Evolutionary conservation across 306 rosid species (phyloP), one percentile per base, ranked within the genome.

Genomic region (Prunus mume): DNA sequence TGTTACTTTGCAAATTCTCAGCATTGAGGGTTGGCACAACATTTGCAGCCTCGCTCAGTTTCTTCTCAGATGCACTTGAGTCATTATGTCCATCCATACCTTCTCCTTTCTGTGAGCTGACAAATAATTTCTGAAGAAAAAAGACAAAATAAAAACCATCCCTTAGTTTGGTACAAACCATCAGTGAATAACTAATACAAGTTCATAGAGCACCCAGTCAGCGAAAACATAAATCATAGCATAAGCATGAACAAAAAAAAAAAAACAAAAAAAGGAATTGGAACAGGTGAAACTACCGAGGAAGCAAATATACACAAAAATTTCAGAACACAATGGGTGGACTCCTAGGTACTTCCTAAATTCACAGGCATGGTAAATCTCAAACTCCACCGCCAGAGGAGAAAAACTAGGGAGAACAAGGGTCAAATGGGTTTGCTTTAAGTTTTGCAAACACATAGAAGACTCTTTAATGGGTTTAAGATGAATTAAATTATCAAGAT

Each of bases 1-100:
- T 80, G 87, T 95, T 92, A 87, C 86, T 89, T 79, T 92, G 99
- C 93, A 95, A 75, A 85, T 90, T 92, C 86, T 95, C 99, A 30
- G 91, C 88, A 85, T 89, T 92, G 74, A 90, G 90, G 75, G 89
- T 88, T 47, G 90, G 87, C 60, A 90, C 52, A 62, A 87, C 96
- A 79, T 84, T 81, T 63, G 74, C 6, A 55, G 83, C 86, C 15
- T 88, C 91, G 80, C 85, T 71, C 67, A 90, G 83, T 84, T 95
- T 95, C 87, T 89, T 95, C 76, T 75, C 93, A 22, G 83, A 80
- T 51, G 87, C 76, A 81, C 79, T 78, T 19, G 87, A 83, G 60
- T 87, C 93, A n/a, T 76, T 76, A 75, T 84, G 88, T 71, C 81
- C 93, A 68, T 85, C 96, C 97, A 95, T 95, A 58, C 54, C 81